Percentiles rank a stretch among this genome's conserved stretches.
phyloP scores from a whole-genome alignment of 192 early-diverging fungal species.

The Podila horticola region DNA sequence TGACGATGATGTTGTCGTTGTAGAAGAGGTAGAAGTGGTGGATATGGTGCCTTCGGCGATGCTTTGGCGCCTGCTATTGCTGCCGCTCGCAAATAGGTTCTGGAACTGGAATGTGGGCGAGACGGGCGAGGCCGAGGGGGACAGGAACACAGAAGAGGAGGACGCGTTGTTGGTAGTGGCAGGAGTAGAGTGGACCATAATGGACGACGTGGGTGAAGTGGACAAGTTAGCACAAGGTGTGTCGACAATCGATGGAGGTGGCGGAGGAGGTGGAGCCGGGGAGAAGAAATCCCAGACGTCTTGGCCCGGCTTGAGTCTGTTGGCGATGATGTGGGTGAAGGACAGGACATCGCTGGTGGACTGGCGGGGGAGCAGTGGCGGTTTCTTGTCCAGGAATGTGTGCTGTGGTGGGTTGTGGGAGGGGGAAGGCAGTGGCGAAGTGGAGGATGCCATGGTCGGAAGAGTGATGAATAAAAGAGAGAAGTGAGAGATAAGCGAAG shows the following conservation, averaged over 20 bases:
- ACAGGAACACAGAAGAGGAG: neutral
- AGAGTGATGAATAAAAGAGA: neutral
- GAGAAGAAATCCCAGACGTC: constrained; percentile 50
- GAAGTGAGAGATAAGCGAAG: neutral
- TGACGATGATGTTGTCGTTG: neutral
- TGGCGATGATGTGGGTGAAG: constrained; percentile 46
- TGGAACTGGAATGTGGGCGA: constrained; percentile 9
- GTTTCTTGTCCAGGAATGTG: constrained; percentile 44
- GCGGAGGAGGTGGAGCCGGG: neutral
- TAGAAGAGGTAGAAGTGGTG: neutral
- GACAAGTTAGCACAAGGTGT: no score
- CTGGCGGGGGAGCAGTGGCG: constrained; percentile 35
- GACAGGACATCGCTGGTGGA: constrained; percentile 48
- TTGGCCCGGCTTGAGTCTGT: constrained; percentile 33
- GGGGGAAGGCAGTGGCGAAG: neutral
- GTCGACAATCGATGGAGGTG: neutral
- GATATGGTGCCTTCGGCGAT: neutral
- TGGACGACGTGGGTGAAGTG: neutral
- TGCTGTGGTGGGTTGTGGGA: constrained; percentile 19
- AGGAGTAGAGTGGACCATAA: neutral
- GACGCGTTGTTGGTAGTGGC: neutral
- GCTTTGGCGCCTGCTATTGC: constrained; percentile 7
- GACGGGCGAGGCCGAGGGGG: constrained; percentile 5
- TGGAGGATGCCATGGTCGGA: neutral
- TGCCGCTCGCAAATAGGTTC: neutral